Evolutionary conservation across 129 eudicot genomes (phyloP), one percentile per base, ranked within the genome.

Genomic region (Silybum marianum): DNA sequence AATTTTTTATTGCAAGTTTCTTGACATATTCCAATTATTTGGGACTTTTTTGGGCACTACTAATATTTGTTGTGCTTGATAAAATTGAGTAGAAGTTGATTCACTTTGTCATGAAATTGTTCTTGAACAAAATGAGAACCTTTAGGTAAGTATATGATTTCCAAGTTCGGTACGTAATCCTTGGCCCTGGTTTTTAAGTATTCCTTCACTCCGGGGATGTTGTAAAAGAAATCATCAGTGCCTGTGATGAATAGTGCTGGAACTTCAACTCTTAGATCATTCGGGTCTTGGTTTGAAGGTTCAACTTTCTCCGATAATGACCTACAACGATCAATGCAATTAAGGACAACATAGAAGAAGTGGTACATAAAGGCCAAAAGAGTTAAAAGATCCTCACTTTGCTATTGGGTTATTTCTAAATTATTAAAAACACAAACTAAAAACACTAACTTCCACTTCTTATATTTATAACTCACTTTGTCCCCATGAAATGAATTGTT

Each of bases 101-200:
- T 58, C 9, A 75, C 44, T 39, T 75, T 23, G 40, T 75, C 69
- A 9, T 69, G 79, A 66, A 75, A 75, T 75, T 75, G 79, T 66
- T 75, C 79, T 16, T 48, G 69, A 75, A 75, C 69, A 75, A 75
- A 75, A 75, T 75, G 79, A 10, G 69, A 23, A 21, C 79, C 79
- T 13, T 75, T 69, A 10, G 69, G 69, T 40, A 75, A 3, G 67
- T 46, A 46, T 48, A 18, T 6, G 28, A 75, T 75, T 66, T 75
- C 79, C 46, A 75, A 30, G 46, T 75, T 58, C 10, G 66, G 66
- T 1, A 58, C 66, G 23, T 58, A 58, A 0, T 58, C 6, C 0
- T 58, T 58, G 24, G 66, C 66, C 23, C 66, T 24, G 2, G 0
- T 18, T 2, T 58, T 6, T n/a, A 58, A 58, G 66, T 58, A 58